These are phyloP conservation scores for Penicillium egyptiacum DNA, from an alignment of 495 filamentous ascomycete genomes.

Conservation along the genomic window DNA sequence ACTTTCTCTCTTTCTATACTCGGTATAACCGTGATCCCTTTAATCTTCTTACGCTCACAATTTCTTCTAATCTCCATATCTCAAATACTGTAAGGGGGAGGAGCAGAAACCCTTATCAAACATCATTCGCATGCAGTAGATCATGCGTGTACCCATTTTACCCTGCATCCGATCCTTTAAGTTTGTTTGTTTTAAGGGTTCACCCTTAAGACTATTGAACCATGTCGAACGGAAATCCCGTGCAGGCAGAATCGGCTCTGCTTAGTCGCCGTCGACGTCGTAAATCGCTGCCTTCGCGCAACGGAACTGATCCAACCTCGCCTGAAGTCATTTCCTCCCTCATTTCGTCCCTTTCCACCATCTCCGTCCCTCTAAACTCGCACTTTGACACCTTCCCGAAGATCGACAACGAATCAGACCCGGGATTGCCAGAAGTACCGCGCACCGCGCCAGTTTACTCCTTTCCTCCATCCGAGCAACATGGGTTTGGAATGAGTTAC, in stretches of 20 bases:
- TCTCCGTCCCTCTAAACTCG: constrained; percentile 70
- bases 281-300: constrained; percentile 42
- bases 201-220: constrained; percentile 30
- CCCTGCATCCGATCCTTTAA: constrained; percentile 23
- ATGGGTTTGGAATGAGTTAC: constrained; percentile 72
- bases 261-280: constrained; percentile 40
- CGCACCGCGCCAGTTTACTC: constrained; percentile 35
- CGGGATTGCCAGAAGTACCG: constrained; percentile 46
- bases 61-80: background rate
- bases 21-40: constrained; percentile 3
- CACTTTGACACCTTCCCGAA: constrained; percentile 67
- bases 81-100: constrained; percentile 22
- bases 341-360: constrained; percentile 86
- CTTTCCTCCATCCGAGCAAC: constrained; percentile 32
- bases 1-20: constrained; percentile 2
- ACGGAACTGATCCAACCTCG: constrained; percentile 60
- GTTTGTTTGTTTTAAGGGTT: constrained; percentile 1
- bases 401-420: constrained; percentile 49
- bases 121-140: constrained; percentile 19
- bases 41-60: constrained; percentile 8
- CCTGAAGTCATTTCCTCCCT: constrained; percentile 93
- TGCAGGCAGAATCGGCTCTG: constrained; percentile 35
- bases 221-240: constrained; percentile 34
- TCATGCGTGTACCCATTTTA: constrained; percentile 23
- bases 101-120: constrained; percentile 11